Evolutionary conservation across 345 rosid species (phyloP).

Genomic region (Euphorbia peplus): DNA sequence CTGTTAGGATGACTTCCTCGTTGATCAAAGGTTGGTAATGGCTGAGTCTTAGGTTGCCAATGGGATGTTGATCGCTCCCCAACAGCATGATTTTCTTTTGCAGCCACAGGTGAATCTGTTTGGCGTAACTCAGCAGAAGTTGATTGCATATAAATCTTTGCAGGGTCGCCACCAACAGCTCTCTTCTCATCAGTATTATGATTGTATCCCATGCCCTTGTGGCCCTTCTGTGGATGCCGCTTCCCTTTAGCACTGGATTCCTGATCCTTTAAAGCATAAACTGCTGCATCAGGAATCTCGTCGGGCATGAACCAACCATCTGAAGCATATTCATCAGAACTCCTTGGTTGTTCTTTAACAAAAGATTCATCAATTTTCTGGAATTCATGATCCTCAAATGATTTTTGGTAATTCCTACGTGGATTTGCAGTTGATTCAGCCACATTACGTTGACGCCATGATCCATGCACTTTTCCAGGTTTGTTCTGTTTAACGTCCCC

Average conservation of each 20-base stretch:
- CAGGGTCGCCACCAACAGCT: slow-evolving; percentile 38
- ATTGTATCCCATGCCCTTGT: slow-evolving; percentile 43
- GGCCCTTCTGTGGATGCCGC: slow-evolving; percentile 50
- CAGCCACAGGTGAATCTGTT: slow-evolving; percentile 33
- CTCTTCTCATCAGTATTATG: slow-evolving; percentile 52
- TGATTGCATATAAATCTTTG: slow-evolving; percentile 35
- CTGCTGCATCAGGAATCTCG: slow-evolving; percentile 35
- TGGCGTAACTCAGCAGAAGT: slow-evolving; percentile 43
- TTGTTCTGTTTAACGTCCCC: slow-evolving; percentile 57
- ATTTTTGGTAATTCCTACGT: slow-evolving; percentile 36
- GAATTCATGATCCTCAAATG: slow-evolving; percentile 40
- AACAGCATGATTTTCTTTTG: slow-evolving; percentile 55
- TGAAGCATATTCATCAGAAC: slow-evolving; percentile 43
- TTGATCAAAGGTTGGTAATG: slow-evolving; percentile 32
- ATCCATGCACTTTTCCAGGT: slow-evolving; percentile 57
- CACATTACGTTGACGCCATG: slow-evolving; percentile 66
- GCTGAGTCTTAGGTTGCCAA: slow-evolving; percentile 72
- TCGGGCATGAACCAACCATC: slow-evolving; percentile 66
- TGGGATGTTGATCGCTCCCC: slow-evolving; percentile 56
- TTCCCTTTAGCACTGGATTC: slow-evolving; percentile 45
- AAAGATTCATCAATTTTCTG: slow-evolving; percentile 37
- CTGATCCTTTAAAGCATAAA: slow-evolving; percentile 39
- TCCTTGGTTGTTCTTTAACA: slow-evolving; percentile 44
- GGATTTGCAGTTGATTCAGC: slow-evolving; percentile 37
- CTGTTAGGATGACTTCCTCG: slow-evolving; percentile 41